Conservation (phyloP, 2,329 filamentous ascomycete genomes). For the Lecanosticta acicola region DNA sequence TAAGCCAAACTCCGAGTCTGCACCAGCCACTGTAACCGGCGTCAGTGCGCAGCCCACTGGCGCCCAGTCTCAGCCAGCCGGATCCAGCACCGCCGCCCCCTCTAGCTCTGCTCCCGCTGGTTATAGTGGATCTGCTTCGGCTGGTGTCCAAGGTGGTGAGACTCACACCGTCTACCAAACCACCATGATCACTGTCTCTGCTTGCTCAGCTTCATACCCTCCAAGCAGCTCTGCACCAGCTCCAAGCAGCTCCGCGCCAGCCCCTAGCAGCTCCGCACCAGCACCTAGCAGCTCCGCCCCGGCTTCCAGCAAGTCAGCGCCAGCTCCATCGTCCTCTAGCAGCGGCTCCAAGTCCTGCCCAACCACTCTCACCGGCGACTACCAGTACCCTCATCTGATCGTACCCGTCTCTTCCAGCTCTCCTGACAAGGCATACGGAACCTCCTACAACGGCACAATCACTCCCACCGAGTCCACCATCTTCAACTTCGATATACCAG, state of each 20-base stretch:
- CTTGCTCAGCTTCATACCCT: constrained; percentile 12
- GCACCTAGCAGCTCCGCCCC: neutral
- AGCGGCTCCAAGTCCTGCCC: constrained; percentile 22
- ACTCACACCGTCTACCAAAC: constrained; percentile 16
- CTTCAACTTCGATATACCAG: constrained; percentile 64
- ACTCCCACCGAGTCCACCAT: constrained; percentile 51
- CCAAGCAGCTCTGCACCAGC: neutral
- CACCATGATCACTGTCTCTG: constrained; percentile 20
- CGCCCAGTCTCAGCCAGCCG: no score
- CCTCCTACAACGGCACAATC: constrained; percentile 52
- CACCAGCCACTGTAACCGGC: constrained; percentile 59
- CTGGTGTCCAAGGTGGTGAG: constrained; percentile 1
- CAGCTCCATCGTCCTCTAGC: neutral
- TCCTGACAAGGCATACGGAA: constrained; percentile 50
- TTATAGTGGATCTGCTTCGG: neutral
- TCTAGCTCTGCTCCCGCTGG: constrained; percentile 7
- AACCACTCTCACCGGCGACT: constrained; percentile 30
- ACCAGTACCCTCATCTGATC: constrained; percentile 56
- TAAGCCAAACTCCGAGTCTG: constrained; percentile 40
- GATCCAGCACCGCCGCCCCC: constrained; percentile 4
- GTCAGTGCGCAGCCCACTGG: neutral
- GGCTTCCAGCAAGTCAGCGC: neutral
- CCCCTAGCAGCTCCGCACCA: constrained; percentile 1
- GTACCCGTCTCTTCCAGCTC: constrained; percentile 53
- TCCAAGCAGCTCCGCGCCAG: constrained; percentile 1